Conservation (phyloP, 495 filamentous ascomycete genomes). For the Staphylotrichum tortipilum region DNA sequence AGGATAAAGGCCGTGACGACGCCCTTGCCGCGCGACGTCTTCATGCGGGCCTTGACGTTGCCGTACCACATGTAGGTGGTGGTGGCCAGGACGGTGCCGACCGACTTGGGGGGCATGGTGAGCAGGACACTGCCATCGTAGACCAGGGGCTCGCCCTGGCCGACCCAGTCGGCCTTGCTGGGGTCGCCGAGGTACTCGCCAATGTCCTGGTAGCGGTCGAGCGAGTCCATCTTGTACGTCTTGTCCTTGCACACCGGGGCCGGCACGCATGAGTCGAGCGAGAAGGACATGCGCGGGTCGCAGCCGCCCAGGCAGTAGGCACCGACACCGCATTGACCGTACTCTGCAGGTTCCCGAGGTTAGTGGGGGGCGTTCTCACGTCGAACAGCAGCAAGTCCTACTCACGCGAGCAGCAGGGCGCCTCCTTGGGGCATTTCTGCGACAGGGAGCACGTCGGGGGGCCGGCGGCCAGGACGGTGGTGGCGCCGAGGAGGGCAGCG, state of each 20-base stretch:
- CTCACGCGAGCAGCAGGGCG: constrained; percentile 91
- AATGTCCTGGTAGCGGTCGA: constrained; percentile 60
- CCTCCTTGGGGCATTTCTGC: constrained; percentile 61
- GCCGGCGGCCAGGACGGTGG: constrained; percentile 28
- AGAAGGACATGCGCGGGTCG: constrained; percentile 73
- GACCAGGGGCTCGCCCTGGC: constrained; percentile 61
- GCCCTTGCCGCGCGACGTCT: constrained; percentile 74
- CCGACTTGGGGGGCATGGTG: constrained; percentile 75
- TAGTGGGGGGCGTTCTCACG: too few relatives aligned
- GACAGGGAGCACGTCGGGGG: constrained; percentile 33
- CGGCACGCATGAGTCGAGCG: constrained; percentile 78
- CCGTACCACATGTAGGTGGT: constrained; percentile 97
- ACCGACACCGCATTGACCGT: constrained; percentile 85
- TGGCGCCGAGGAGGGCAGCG: constrained; percentile 35
- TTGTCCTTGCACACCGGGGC: constrained; percentile 69
- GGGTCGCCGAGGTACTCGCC: constrained; percentile 80
- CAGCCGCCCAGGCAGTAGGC: constrained; percentile 96
- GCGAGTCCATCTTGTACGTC: constrained; percentile 60
- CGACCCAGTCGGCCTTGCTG: constrained; percentile 73
- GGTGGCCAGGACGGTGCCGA: constrained; percentile 79
- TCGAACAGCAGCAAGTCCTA: constrained; percentile 17
- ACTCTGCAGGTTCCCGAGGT: constrained; percentile 51
- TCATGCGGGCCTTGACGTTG: constrained; percentile 76
- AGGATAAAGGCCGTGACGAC: constrained; percentile 96
- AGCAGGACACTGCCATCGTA: constrained; percentile 61